These are phyloP conservation scores for Aspergillus intermedius DNA, from an alignment of 2,329 filamentous ascomycete genomes.

Conservation along the genomic window DNA sequence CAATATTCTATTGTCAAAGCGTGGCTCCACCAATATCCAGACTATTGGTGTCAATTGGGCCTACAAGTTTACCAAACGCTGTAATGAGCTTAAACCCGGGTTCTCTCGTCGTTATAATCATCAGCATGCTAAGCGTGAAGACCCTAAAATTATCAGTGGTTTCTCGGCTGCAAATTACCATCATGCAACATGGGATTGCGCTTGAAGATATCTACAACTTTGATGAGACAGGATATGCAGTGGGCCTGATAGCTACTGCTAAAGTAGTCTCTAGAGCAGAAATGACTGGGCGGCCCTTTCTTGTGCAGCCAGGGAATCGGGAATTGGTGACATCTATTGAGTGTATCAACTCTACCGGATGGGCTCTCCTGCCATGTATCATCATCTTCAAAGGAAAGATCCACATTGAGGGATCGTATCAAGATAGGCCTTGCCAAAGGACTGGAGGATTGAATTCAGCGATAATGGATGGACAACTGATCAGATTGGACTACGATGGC, in stretches of 20 bases:
- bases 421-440: not conserved
- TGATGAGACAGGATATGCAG: constrained; percentile 13
- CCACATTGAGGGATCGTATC: not conserved
- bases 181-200: constrained; percentile 5
- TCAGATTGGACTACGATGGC: not conserved
- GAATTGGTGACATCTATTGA: constrained; percentile 13
- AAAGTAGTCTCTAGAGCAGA: constrained; percentile 10
- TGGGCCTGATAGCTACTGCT: constrained; percentile 9
- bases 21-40: not conserved
- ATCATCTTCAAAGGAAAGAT: not conserved
- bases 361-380: not conserved
- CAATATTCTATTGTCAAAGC: constrained; percentile 4
- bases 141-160: constrained; percentile 1
- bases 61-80: constrained; percentile 1
- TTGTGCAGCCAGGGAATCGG: constrained; percentile 11
- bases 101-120: constrained; percentile 4
- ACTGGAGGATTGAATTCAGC: too few relatives aligned
- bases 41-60: constrained; percentile 4
- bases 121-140: too few relatives aligned
- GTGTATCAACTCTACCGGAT: constrained; percentile 4
- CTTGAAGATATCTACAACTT: constrained; percentile 16
- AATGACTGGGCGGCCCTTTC: constrained; percentile 4
- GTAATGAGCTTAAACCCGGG: constrained; percentile 1
- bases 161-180: not conserved
- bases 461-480: not conserved